phyloP scores from a whole-genome alignment of 2,329 filamentous ascomycete genomes.

The Davidsoniella neocaledoniae region DNA sequence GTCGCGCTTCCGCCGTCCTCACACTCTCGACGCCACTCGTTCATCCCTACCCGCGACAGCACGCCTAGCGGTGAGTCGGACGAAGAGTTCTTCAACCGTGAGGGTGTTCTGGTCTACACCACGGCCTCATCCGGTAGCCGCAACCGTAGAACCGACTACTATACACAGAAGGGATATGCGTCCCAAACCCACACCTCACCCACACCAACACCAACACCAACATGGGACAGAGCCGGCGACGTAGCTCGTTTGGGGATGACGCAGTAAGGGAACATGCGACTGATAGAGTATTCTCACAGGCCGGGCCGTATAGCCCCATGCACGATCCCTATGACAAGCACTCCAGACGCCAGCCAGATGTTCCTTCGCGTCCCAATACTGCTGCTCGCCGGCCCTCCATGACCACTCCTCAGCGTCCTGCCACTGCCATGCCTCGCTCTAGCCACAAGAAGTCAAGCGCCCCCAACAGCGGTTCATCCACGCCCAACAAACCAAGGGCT shows the following conservation, averaged over 20 bases:
- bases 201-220: not conserved
- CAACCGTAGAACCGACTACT: constrained; percentile 5
- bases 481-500: constrained; percentile 16
- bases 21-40: constrained; percentile 39
- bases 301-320: constrained; percentile 10
- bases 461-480: constrained; percentile 15
- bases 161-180: constrained; percentile 1
- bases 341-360: not conserved
- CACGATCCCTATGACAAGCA: constrained; percentile 8
- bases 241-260: constrained; percentile 11
- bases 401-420: constrained; percentile 32
- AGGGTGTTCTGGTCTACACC: constrained; percentile 6
- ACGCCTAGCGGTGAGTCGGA: constrained; percentile 45
- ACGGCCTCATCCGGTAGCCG: constrained; percentile 6
- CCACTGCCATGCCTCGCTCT: constrained; percentile 33
- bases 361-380: constrained; percentile 23
- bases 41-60: constrained; percentile 41
- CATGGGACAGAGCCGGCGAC: constrained; percentile 3
- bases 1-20: constrained; percentile 23
- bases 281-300: constrained; percentile 13
- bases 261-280: constrained; percentile 10
- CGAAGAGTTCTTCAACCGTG: constrained; percentile 27
- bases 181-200: not conserved
- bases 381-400: constrained; percentile 32
- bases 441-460: constrained; percentile 23